Conservation (phyloP, 163 green algal species). For the Chlamydomonas reinhardtii region DNA sequence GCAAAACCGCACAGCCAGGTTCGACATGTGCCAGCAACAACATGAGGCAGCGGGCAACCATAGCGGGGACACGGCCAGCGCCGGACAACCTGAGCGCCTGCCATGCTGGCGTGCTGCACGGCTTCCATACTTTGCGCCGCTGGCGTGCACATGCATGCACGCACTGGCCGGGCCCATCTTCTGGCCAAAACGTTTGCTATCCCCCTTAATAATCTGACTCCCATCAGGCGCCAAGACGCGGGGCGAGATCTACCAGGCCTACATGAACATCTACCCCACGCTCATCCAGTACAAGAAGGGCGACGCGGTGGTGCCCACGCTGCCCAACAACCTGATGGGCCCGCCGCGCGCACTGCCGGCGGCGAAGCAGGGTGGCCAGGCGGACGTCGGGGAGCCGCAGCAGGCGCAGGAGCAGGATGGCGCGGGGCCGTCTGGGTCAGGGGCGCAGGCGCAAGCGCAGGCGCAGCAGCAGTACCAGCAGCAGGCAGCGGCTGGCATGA, state of each 20-base stretch:
- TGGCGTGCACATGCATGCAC: too few species aligned
- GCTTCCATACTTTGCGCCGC: too few species aligned
- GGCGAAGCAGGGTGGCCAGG: background rate
- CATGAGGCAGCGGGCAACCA: too few species aligned
- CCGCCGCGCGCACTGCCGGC: constrained; percentile 24
- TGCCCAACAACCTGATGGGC: constrained; percentile 1
- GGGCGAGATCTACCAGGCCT: constrained; percentile 97
- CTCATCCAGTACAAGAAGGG: constrained; percentile 94
- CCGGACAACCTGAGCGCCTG: too few species aligned
- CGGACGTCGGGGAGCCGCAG: background rate
- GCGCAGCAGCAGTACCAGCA: background rate
- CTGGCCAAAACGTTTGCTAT: too few species aligned
- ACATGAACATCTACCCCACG: constrained; percentile 99
- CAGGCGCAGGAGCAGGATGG: background rate
- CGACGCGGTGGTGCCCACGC: constrained; percentile 44
- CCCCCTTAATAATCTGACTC: too few species aligned
- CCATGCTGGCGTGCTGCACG: too few species aligned
- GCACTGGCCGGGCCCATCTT: too few species aligned
- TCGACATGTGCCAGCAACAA: too few species aligned
- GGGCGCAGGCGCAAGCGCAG: background rate
- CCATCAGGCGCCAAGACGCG: constrained; percentile 88
- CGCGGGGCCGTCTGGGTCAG: background rate
- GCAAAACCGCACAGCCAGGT: too few species aligned
- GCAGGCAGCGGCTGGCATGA: background rate
- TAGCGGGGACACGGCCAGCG: too few species aligned